These are phyloP conservation scores for Collybia nuda DNA, from an alignment of 768 basidiomycete species.

Conservation along the genomic window DNA sequence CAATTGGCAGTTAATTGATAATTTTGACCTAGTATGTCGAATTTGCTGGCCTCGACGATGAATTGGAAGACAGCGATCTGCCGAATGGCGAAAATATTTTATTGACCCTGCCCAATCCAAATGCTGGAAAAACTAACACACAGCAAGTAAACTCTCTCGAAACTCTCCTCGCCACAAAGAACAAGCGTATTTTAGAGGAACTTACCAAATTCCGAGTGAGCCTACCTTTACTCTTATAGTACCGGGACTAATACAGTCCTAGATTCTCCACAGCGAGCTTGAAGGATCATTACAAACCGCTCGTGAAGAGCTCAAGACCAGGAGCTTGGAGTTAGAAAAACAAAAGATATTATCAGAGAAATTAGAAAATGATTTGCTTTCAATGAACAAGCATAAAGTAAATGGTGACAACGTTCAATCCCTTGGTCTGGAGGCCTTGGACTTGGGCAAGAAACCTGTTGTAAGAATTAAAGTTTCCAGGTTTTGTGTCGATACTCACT, in stretches of 20 bases:
- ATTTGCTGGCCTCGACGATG: slow-evolving; percentile 86
- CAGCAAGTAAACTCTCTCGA: slow-evolving; percentile 85
- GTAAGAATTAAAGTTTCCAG: slow-evolving; percentile 26
- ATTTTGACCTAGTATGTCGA: slow-evolving; percentile 77
- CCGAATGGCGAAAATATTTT: slow-evolving; percentile 43
- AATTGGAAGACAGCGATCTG: slow-evolving; percentile 55
- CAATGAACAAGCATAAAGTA: slow-evolving; percentile 64
- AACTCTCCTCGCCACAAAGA: slow-evolving; percentile 88
- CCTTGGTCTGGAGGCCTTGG: slow-evolving; percentile 56
- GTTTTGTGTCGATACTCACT: background rate
- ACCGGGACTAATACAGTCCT: background rate
- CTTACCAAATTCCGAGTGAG: slow-evolving; percentile 85
- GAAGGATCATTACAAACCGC: slow-evolving; percentile 62
- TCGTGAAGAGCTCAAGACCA: slow-evolving; percentile 55
- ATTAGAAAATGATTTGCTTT: slow-evolving; percentile 87
- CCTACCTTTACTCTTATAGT: background rate
- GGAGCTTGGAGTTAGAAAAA: slow-evolving; percentile 69
- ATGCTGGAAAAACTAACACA: slow-evolving; percentile 78
- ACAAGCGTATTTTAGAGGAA: slow-evolving; percentile 89
- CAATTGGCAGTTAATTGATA: background rate
- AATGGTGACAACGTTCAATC: slow-evolving; percentile 27
- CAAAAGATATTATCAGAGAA: slow-evolving; percentile 83
- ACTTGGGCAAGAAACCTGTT: slow-evolving; percentile 57
- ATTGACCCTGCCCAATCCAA: slow-evolving; percentile 82
- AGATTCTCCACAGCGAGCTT: slow-evolving; percentile 86